Conservation (phyloP, 495 filamentous ascomycete species). For the Xylaria venustula region DNA sequence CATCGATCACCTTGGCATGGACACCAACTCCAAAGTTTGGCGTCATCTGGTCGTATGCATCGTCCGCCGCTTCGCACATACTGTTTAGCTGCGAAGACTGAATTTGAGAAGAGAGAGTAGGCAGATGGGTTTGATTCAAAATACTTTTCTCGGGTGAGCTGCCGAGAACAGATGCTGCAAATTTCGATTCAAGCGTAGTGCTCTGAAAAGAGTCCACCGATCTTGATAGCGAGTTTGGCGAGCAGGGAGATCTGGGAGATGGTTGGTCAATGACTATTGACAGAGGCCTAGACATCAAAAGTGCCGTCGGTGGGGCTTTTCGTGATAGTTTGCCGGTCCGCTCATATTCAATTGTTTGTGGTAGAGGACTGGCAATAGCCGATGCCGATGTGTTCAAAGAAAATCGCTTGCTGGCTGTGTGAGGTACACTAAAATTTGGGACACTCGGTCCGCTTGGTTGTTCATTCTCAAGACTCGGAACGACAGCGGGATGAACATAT, state of each 20-base stretch:
- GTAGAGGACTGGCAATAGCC: slow-evolving; percentile 1
- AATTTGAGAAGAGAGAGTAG: background rate
- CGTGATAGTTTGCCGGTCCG: slow-evolving; percentile 24
- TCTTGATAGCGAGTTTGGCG: slow-evolving; percentile 10
- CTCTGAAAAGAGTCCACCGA: slow-evolving; percentile 9
- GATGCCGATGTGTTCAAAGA: slow-evolving; percentile 29
- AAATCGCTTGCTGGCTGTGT: slow-evolving; percentile 41
- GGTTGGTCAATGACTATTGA: slow-evolving; percentile 51
- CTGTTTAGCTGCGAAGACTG: background rate
- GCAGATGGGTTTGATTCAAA: background rate
- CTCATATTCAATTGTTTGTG: slow-evolving; percentile 17
- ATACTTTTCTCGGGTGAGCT: slow-evolving; percentile 11
- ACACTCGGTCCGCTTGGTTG: slow-evolving; percentile 28
- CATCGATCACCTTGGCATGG: background rate
- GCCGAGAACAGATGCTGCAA: background rate
- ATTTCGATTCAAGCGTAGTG: background rate
- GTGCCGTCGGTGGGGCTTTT: slow-evolving; percentile 41
- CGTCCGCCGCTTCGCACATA: background rate
- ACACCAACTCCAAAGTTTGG: background rate
- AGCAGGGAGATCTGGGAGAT: slow-evolving; percentile 32
- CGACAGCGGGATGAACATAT: background rate
- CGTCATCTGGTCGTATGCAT: background rate
- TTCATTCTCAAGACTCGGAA: slow-evolving; percentile 16
- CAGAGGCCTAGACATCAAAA: slow-evolving; percentile 43
- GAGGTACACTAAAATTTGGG: slow-evolving; percentile 50